phyloP scores from a whole-genome alignment of 2,329 filamentous ascomycete genomes.

The Akanthomyces muscarius region DNA sequence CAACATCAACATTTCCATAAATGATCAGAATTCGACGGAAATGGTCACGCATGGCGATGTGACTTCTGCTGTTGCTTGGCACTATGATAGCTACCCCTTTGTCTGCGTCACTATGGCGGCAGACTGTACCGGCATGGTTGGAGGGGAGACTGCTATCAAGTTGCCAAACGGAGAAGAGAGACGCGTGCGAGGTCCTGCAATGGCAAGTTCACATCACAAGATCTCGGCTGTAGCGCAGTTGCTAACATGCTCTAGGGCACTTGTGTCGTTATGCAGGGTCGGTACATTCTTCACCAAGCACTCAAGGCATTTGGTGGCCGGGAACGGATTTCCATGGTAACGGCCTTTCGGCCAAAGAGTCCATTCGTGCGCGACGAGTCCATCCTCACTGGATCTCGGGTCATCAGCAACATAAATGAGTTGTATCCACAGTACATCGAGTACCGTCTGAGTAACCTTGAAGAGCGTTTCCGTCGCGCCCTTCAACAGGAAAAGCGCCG shows the following conservation, averaged over 20 bases:
- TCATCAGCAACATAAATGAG: conserved; percentile 52
- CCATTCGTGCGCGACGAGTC: conserved; percentile 55
- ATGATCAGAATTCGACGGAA: conserved; percentile 36
- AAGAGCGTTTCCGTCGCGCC: conserved; percentile 43
- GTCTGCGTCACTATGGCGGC: conserved; percentile 68
- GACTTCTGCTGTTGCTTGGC: conserved; percentile 57
- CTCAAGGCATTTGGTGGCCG: conserved; percentile 53
- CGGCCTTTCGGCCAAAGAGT: conserved; percentile 58
- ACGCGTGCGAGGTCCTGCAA: conserved; percentile 56
- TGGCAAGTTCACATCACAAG: conserved; percentile 39
- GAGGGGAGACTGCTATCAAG: conserved; percentile 60
- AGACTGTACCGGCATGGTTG: conserved; percentile 59
- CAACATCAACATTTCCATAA: conserved; percentile 52
- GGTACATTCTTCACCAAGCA: conserved; percentile 63
- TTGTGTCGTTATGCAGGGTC: conserved; percentile 62
- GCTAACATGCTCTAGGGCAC: conserved; percentile 42
- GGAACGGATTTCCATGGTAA: conserved; percentile 64
- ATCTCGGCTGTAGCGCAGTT: too few species aligned
- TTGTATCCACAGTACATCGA: conserved; percentile 59
- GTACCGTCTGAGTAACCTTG: conserved; percentile 60
- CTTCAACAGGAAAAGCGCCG: conserved; percentile 19
- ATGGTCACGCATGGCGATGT: conserved; percentile 26
- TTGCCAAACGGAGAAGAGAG: conserved; percentile 50
- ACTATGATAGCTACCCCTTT: conserved; percentile 62
- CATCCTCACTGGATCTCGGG: conserved; percentile 55